These are phyloP conservation scores for Cenchrus purpureus DNA, from an alignment of 176 grass and related monocot genomes.

Conservation along the genomic window DNA sequence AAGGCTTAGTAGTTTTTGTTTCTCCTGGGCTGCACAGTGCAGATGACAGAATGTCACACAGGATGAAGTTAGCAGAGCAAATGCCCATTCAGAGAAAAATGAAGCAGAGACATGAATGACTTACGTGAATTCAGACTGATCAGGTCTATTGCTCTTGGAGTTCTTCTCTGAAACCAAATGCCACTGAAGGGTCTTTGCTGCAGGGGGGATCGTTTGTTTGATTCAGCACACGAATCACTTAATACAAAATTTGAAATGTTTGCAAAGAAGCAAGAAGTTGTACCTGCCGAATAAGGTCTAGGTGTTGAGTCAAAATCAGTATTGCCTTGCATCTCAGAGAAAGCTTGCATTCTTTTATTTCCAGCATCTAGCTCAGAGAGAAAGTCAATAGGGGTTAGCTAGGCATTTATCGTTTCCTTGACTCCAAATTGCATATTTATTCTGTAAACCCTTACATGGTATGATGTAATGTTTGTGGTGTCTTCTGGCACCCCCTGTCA, in stretches of 20 bases:
- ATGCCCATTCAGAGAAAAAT: not conserved
- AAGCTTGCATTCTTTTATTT: conserved; percentile 56
- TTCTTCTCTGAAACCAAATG: conserved; percentile 84
- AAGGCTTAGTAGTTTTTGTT: conserved; percentile 58
- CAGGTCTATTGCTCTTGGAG: conserved; percentile 51
- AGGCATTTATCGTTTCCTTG: conserved; percentile 13
- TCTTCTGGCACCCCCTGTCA: conserved; percentile 55
- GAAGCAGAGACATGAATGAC: conserved; percentile 20
- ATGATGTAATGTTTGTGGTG: conserved; percentile 90
- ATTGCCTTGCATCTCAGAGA: conserved; percentile 56
- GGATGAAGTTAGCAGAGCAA: conserved; percentile 22
- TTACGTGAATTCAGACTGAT: conserved; percentile 54
- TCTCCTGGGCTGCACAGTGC: conserved; percentile 61
- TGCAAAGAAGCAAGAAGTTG: conserved; percentile 28
- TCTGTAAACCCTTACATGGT: conserved; percentile 63
- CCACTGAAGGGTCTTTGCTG: conserved; percentile 95
- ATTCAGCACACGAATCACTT: conserved; percentile 26
- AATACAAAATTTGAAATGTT: conserved; percentile 36
- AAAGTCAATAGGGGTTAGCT: conserved; percentile 38
- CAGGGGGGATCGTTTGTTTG: conserved; percentile 6
- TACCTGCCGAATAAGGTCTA: conserved; percentile 74
- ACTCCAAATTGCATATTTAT: conserved; percentile 13
- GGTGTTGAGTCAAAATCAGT: conserved; percentile 56
- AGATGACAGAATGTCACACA: conserved; percentile 28
- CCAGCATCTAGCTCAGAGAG: conserved; percentile 48